phyloP scores from a whole-genome alignment of 2,329 filamentous ascomycete species.

The Penicillium sp. region DNA sequence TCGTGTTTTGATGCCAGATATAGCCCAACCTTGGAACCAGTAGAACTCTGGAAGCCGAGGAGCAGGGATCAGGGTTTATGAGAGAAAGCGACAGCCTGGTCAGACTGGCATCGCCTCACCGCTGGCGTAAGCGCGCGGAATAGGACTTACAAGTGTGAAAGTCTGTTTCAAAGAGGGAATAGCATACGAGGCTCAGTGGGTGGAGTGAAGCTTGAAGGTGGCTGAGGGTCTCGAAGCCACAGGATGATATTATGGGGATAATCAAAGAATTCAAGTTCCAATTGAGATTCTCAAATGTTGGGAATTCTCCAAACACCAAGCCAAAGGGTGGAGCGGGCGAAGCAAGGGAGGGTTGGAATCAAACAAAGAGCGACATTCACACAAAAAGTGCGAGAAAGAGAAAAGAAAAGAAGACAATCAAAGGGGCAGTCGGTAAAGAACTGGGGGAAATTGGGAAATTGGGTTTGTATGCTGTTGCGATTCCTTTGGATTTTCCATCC shows the following conservation, averaged over 20 bases:
- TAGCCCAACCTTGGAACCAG: not conserved
- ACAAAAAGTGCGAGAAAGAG: not conserved
- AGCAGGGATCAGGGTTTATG: not conserved
- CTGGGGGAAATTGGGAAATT: not conserved
- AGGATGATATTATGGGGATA: not conserved
- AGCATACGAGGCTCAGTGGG: not conserved
- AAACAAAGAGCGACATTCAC: constrained; percentile 1
- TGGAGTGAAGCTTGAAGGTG: not conserved
- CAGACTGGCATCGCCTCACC: not conserved
- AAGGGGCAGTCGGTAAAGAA: not conserved
- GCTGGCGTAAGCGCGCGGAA: not conserved
- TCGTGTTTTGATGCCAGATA: not conserved
- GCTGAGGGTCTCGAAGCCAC: constrained; percentile 4
- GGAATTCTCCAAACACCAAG: not conserved
- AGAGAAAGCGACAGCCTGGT: not conserved
- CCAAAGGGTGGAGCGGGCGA: not conserved
- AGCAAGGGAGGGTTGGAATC: not conserved
- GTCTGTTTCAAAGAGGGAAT: not conserved
- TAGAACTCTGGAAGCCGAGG: not conserved
- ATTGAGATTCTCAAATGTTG: not conserved
- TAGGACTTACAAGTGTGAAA: not conserved
- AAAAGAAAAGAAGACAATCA: not conserved
- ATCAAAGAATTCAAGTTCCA: not conserved
- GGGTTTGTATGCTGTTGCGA: not conserved
- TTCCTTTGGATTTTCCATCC: not conserved